These are phyloP conservation scores for Westerdykella ornata DNA, from an alignment of 2,329 filamentous ascomycete genomes.

Conservation along the genomic window DNA sequence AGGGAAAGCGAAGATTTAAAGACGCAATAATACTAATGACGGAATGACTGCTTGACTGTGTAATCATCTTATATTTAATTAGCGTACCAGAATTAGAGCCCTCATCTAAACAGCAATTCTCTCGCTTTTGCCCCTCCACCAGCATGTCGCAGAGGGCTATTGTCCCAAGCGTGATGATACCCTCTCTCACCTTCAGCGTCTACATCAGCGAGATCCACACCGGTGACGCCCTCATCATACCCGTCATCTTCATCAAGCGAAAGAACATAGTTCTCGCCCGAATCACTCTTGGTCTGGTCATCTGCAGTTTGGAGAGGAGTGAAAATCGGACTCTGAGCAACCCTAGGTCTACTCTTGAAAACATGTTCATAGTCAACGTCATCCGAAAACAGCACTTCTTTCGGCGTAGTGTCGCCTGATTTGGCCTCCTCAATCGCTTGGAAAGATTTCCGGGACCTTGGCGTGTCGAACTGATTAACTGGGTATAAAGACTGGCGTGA, in stretches of 20 bases:
- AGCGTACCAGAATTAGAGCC: too few species aligned
- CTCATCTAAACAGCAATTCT: neutral
- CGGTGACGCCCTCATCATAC: conserved; percentile 24
- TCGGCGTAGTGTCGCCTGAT: conserved; percentile 44
- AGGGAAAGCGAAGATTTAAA: too few species aligned
- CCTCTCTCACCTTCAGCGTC: conserved; percentile 22
- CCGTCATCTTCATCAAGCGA: conserved; percentile 1
- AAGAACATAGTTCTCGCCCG: conserved; percentile 3
- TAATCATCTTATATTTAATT: too few species aligned
- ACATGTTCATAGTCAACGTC: conserved; percentile 73
- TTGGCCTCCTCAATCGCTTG: conserved; percentile 17
- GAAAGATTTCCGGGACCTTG: conserved; percentile 33
- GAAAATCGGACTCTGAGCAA: conserved; percentile 64
- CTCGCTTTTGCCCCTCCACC: conserved; percentile 5
- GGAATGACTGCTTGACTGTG: too few species aligned
- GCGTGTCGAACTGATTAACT: conserved; percentile 53
- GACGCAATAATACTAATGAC: too few species aligned
- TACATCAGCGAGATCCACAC: conserved; percentile 28
- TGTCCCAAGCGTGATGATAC: conserved; percentile 22
- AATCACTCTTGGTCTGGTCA: conserved; percentile 4
- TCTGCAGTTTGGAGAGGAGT: conserved; percentile 12
- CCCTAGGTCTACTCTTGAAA: conserved; percentile 75
- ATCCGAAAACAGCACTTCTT: conserved; percentile 63
- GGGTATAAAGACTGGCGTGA: conserved; percentile 40
- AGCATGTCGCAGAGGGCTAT: conserved; percentile 26